A percentile compares a stretch with the other conserved stretches of the same genome.
Conservation (phyloP, 352 stramenopile genomes). For the Globisporangium perplexum region DNA sequence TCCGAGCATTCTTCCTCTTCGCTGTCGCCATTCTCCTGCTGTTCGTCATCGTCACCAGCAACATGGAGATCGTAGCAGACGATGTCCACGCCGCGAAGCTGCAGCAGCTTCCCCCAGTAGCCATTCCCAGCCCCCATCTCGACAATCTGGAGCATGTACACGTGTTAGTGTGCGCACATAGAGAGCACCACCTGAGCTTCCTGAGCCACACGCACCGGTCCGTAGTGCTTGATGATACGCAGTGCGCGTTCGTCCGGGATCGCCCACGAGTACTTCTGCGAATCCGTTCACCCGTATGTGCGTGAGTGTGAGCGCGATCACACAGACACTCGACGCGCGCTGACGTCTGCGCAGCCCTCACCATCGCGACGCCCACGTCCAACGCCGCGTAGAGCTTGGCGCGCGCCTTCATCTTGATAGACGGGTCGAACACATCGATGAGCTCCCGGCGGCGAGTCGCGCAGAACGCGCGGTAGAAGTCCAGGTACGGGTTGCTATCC, state of each 20-base stretch:
- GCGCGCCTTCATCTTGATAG: conserved; percentile 59
- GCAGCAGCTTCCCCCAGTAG: conserved; percentile 82
- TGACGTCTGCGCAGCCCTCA: conserved; percentile 9
- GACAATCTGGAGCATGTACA: conserved; percentile 46
- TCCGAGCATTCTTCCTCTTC: conserved; percentile 10
- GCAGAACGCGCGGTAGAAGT: conserved; percentile 71
- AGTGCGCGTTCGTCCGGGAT: conserved; percentile 87
- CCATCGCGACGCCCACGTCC: conserved; percentile 78
- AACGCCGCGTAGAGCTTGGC: conserved; percentile 64
- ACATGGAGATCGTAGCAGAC: conserved; percentile 85
- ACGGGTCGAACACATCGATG: conserved; percentile 64
- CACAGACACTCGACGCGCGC: not conserved
- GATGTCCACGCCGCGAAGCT: conserved; percentile 75
- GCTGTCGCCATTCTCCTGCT: conserved; percentile 15
- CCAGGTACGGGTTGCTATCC: conserved; percentile 77
- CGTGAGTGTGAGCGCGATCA: not conserved
- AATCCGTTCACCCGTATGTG: not conserved
- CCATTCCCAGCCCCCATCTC: conserved; percentile 90
- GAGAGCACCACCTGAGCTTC: no score
- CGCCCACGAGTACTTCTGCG: conserved; percentile 90
- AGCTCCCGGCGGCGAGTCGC: conserved; percentile 50
- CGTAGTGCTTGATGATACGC: conserved; percentile 89
- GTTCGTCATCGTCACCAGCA: conserved; percentile 37
- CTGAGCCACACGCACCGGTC: conserved; percentile 35
- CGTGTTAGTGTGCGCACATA: not conserved